These are phyloP conservation scores for Chlamydomonas sphaeroides DNA, from an alignment of 139 green algal genomes.

Conservation along the genomic window DNA sequence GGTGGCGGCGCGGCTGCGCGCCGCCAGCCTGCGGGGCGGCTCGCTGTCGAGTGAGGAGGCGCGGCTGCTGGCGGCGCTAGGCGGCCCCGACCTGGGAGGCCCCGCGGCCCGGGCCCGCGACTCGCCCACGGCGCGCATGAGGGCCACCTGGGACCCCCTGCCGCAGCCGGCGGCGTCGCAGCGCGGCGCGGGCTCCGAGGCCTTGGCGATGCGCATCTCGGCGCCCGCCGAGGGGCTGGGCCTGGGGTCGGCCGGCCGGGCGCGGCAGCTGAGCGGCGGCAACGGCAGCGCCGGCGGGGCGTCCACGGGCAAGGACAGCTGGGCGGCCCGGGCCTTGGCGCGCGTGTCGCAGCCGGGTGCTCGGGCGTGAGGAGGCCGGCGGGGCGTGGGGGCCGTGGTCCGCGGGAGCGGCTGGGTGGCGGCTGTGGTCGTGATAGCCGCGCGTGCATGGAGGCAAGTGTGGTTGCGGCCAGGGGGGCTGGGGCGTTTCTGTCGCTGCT, in stretches of 20 bases:
- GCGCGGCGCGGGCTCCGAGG: not conserved
- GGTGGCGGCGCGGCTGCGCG: not conserved
- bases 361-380: too few relatives aligned
- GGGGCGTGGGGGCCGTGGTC: too few relatives aligned
- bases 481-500: too few relatives aligned
- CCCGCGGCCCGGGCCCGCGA: not conserved
- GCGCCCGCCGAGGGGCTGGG: not conserved
- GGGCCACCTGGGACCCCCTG: not conserved
- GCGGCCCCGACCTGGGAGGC: not conserved
- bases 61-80: not conserved
- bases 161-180: too few relatives aligned
- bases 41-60: not conserved
- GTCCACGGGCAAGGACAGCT: not conserved
- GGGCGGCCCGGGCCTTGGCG: not conserved
- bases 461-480: too few relatives aligned
- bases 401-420: too few relatives aligned
- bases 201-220: not conserved
- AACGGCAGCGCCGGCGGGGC: not conserved
- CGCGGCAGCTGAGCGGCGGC: not conserved
- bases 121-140: not conserved
- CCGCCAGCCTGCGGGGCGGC: not conserved
- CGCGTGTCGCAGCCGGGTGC: not conserved
- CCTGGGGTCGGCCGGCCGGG: not conserved
- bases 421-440: too few relatives aligned
- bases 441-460: too few relatives aligned